phyloP scores from a whole-genome alignment of 805 yeast genomes.

The Zygosaccharomyces pseudorouxii region DNA sequence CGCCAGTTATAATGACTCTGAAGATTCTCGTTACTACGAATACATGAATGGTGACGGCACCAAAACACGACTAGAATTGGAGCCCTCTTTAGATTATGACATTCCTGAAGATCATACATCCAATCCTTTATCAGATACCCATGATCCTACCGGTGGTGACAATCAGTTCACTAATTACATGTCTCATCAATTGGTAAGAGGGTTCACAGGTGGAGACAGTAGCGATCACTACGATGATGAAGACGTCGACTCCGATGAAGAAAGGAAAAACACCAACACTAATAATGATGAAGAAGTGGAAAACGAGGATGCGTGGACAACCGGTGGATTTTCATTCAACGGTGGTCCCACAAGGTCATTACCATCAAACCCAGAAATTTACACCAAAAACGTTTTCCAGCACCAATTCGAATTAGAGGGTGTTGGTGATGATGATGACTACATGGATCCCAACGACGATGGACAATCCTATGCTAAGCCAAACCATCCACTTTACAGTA shows the following conservation, averaged over 20 bases:
- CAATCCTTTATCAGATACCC: constrained; percentile 6
- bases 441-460: constrained; percentile 77
- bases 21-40: constrained; percentile 35
- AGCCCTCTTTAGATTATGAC: constrained; percentile 39
- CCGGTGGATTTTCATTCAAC: constrained; percentile 15
- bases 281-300: constrained; percentile 6
- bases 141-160: constrained; percentile 16
- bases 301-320: constrained; percentile 13
- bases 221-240: constrained; percentile 27
- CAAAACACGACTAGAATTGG: constrained; percentile 32
- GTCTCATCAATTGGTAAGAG: constrained; percentile 26
- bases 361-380: constrained; percentile 17
- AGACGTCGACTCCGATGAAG: constrained; percentile 28
- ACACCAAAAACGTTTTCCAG: constrained; percentile 35
- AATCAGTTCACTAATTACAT: constrained; percentile 27
- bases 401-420: constrained; percentile 43
- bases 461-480: constrained; percentile 67
- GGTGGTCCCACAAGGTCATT: constrained; percentile 14
- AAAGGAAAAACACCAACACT: constrained; percentile 8
- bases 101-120: constrained; percentile 7
- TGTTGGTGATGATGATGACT: constrained; percentile 56
- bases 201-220: constrained; percentile 22
- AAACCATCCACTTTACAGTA: constrained; percentile 52
- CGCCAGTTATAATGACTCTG: constrained; percentile 25
- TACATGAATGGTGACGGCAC: constrained; percentile 36